phyloP scores from a whole-genome alignment of 768 basidiomycete genomes.

The Termitomyces sp. region DNA sequence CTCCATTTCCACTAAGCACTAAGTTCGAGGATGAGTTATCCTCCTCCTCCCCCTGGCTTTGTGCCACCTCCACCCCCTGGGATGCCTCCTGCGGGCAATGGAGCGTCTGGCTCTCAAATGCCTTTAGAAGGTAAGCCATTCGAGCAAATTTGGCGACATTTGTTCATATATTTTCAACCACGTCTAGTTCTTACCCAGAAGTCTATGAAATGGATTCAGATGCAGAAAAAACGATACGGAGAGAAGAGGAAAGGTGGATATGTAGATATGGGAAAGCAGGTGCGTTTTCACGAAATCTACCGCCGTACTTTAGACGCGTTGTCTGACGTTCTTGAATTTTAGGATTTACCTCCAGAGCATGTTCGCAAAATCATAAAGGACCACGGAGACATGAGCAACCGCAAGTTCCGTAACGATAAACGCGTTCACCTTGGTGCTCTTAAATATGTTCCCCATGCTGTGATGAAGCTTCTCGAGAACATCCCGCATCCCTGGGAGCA shows the following conservation, averaged over 20 bases:
- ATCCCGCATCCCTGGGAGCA: slow-evolving; percentile 98
- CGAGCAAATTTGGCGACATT: slow-evolving; percentile 12
- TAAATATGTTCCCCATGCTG: slow-evolving; percentile 98
- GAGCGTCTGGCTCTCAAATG: slow-evolving; percentile 37
- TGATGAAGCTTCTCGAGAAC: slow-evolving; percentile 98
- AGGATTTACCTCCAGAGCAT: slow-evolving; percentile 96
- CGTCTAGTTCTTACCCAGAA: slow-evolving; percentile 71
- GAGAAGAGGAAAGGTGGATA: slow-evolving; percentile 87
- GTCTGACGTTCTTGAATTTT: slow-evolving; percentile 9
- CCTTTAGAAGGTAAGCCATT: slow-evolving; percentile 37
- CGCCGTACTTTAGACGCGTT: slow-evolving; percentile 1
- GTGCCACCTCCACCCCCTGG: slow-evolving; percentile 46
- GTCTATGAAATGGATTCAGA: slow-evolving; percentile 92
- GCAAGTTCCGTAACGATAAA: slow-evolving; percentile 99
- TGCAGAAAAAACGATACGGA: slow-evolving; percentile 90
- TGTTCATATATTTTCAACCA: slow-evolving; percentile 10
- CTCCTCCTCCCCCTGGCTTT: slow-evolving; percentile 50
- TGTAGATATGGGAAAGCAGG: slow-evolving; percentile 91
- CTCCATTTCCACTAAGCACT: slow-evolving; percentile 20
- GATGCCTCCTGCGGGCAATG: slow-evolving; percentile 35
- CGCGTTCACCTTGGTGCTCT: slow-evolving; percentile 97
- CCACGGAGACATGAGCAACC: slow-evolving; percentile 98
- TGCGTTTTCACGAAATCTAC: slow-evolving; percentile 23
- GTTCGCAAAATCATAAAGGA: slow-evolving; percentile 99
- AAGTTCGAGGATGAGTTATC: slow-evolving; percentile 45